phyloP scores from a whole-genome alignment of 495 filamentous ascomycete genomes.

The Choiromyces venosus region DNA sequence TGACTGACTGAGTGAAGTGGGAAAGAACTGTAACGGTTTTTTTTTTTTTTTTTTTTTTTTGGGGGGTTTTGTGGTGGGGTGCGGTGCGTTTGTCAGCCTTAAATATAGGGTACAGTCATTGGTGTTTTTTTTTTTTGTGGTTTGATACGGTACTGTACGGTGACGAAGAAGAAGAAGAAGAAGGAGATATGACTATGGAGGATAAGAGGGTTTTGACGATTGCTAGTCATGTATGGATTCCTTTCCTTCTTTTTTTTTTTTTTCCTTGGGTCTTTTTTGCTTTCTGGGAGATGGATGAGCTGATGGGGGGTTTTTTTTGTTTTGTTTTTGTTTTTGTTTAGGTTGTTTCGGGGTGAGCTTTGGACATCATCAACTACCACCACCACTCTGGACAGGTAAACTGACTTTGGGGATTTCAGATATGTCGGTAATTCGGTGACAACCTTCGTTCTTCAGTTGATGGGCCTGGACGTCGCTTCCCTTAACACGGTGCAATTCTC shows the following conservation, averaged over 20 bases:
- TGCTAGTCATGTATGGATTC: constrained; percentile 85
- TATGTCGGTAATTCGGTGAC: constrained; percentile 97
- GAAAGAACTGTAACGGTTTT: neutral
- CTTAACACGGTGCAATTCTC: constrained; percentile 96
- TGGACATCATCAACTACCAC: constrained; percentile 9
- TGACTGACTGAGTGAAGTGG: neutral
- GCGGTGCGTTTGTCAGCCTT: neutral
- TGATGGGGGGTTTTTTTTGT: neutral
- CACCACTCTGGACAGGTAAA: constrained; percentile 13
- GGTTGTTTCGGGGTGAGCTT: constrained; percentile 41
- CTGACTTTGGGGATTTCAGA: constrained; percentile 47
- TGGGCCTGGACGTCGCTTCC: constrained; percentile 88
- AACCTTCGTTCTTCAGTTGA: constrained; percentile 80
- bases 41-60: too few species aligned
- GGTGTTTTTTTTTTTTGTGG: neutral
- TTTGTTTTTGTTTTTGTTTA: neutral
- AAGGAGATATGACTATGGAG: constrained; percentile 10
- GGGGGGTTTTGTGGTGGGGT: too few species aligned
- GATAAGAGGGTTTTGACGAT: constrained; percentile 66
- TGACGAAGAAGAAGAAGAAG: neutral
- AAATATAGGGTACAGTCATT: neutral
- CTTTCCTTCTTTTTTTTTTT: neutral
- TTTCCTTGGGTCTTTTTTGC: constrained; percentile 3
- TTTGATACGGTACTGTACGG: too few species aligned
- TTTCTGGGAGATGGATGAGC: too few species aligned